phyloP scores from a whole-genome alignment of 192 early-diverging fungal genomes.

The Radiomyces spectabilis region DNA sequence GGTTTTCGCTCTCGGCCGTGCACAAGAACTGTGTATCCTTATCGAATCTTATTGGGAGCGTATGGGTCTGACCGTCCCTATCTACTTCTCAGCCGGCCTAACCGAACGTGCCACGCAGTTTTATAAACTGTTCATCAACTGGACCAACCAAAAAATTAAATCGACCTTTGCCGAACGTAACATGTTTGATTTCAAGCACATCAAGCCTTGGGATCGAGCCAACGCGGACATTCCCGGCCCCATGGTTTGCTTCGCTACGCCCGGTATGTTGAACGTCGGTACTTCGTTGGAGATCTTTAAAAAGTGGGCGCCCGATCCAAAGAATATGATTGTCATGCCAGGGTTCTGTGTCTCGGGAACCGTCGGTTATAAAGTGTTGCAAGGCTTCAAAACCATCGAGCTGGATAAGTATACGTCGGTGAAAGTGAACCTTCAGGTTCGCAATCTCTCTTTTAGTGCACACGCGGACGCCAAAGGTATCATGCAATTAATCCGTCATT shows the following conservation, averaged over 20 bases:
- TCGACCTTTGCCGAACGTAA: constrained; percentile 87
- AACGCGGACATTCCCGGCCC: constrained; percentile 75
- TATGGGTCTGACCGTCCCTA: constrained; percentile 80
- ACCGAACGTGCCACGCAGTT: constrained; percentile 92
- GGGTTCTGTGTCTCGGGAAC: constrained; percentile 97
- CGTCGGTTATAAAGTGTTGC: constrained; percentile 88
- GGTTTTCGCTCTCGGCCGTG: constrained; percentile 95
- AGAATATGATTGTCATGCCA: constrained; percentile 97
- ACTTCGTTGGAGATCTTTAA: constrained; percentile 91
- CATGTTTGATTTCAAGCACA: constrained; percentile 96
- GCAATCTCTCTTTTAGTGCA: constrained; percentile 93
- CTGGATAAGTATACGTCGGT: constrained; percentile 71
- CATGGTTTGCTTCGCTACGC: constrained; percentile 94
- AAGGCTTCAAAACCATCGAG: constrained; percentile 80
- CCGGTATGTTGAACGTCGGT: constrained; percentile 97
- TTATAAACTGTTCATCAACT: constrained; percentile 95
- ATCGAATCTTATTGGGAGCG: constrained; percentile 95
- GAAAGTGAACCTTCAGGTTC: constrained; percentile 84
- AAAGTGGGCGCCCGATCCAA: constrained; percentile 88
- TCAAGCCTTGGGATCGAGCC: constrained; percentile 72
- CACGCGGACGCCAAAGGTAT: constrained; percentile 98
- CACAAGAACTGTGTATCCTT: constrained; percentile 95
- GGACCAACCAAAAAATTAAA: constrained; percentile 98
- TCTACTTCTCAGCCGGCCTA: constrained; percentile 93
- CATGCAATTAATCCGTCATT: constrained; percentile 88